phyloP scores from a whole-genome alignment of 768 basidiomycete species.

The Naganishia onofrii region DNA sequence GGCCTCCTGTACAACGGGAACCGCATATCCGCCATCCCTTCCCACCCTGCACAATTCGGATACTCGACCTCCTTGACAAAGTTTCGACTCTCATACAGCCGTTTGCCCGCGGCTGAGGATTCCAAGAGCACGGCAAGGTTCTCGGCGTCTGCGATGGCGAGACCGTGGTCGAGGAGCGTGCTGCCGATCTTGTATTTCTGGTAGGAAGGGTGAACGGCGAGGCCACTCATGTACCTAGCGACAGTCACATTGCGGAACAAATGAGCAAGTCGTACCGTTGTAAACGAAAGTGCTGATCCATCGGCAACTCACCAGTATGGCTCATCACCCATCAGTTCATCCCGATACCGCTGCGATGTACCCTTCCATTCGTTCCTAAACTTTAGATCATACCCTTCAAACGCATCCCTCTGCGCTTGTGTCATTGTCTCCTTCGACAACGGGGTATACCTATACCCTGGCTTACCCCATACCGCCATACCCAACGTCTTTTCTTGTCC shows the following conservation, averaged over 20 bases:
- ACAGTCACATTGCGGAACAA: not conserved
- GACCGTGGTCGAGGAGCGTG: constrained; percentile 27
- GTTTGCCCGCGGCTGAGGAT: constrained; percentile 7
- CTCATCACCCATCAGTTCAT: constrained; percentile 15
- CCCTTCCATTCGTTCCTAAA: constrained; percentile 10
- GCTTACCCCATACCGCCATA: constrained; percentile 13
- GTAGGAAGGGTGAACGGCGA: constrained; percentile 24
- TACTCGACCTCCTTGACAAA: constrained; percentile 30
- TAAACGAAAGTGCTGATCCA: too few species aligned
- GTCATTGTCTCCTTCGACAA: constrained; percentile 2
- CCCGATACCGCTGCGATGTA: constrained; percentile 12
- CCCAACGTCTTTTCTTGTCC: not conserved
- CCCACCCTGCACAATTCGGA: not conserved
- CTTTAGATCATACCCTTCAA: constrained; percentile 1
- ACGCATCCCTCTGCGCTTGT: constrained; percentile 7
- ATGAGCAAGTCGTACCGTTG: too few species aligned
- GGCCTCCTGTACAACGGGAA: constrained; percentile 19
- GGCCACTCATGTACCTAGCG: constrained; percentile 27
- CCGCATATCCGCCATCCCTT: constrained; percentile 8
- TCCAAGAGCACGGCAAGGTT: constrained; percentile 4
- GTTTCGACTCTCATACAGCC: constrained; percentile 26
- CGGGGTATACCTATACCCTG: not conserved
- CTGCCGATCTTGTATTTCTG: constrained; percentile 24
- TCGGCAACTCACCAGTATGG: constrained; percentile 1
- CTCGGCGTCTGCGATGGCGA: not conserved